Conservation (phyloP, 495 filamentous ascomycete genomes). For the Haplographium delicatum region DNA sequence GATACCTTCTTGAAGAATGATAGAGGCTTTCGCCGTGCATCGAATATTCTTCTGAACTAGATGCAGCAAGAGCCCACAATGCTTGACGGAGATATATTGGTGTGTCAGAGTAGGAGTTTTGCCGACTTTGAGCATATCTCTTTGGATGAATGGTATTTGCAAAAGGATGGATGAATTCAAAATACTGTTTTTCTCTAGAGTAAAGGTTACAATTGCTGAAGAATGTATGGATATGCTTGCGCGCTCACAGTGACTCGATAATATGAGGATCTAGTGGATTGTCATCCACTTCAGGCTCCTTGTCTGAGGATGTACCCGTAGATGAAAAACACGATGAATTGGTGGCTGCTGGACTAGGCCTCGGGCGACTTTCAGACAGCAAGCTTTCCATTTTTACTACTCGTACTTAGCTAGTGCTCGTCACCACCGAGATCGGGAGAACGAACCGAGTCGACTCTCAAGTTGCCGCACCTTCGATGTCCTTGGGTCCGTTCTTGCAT, state of each 20-base stretch:
- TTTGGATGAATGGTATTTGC: constrained; percentile 37
- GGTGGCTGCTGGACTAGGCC: no score
- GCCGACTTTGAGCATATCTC: constrained; percentile 39
- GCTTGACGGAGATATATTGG: constrained; percentile 46
- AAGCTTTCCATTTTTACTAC: no score
- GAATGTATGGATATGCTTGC: constrained; percentile 40
- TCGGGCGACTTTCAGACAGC: no score
- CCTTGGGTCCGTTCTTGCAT: background rate
- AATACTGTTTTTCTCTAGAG: constrained; percentile 40
- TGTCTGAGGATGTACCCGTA: no score
- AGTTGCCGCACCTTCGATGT: background rate
- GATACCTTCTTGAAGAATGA: constrained; percentile 40
- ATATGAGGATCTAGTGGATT: background rate
- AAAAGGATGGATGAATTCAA: constrained; percentile 30
- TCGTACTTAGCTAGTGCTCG: no score
- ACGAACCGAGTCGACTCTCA: constrained; percentile 5
- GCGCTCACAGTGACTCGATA: constrained; percentile 17
- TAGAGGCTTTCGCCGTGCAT: constrained; percentile 40
- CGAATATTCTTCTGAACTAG: constrained; percentile 34
- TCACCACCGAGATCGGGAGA: no score
- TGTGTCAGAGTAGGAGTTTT: constrained; percentile 38
- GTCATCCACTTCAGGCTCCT: background rate
- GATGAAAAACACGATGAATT: no score
- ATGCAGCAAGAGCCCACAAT: constrained; percentile 39
- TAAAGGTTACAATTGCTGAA: no score